Evolutionary conservation across 1,284 basidiomycete species (phyloP).

Genomic region (Rhodotorula sp.): DNA sequence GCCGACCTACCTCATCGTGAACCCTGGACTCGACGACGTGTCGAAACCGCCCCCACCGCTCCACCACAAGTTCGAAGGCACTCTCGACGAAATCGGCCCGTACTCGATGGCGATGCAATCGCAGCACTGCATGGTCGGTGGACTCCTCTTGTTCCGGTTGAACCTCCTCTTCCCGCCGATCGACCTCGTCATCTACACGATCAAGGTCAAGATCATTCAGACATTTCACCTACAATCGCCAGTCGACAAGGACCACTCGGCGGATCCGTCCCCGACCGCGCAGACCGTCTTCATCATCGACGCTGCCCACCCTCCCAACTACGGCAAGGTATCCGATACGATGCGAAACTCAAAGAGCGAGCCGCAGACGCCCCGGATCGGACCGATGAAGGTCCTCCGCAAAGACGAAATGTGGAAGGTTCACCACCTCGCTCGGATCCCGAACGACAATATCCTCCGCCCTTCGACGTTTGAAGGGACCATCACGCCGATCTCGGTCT

Average conservation of each 20-base stretch:
- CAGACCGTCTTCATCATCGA: slow-evolving; percentile 38
- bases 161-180: slow-evolving; percentile 35
- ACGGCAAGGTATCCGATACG: slow-evolving; percentile 27
- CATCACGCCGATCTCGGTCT: slow-evolving; percentile 24
- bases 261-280: slow-evolving; percentile 15
- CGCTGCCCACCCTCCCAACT: slow-evolving; percentile 28
- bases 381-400: slow-evolving; percentile 28
- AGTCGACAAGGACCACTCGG: slow-evolving; percentile 15
- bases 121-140: slow-evolving; percentile 38
- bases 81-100: slow-evolving; percentile 33
- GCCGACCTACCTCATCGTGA: slow-evolving; percentile 31
- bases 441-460: slow-evolving; percentile 36
- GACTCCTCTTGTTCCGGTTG: slow-evolving; percentile 38
- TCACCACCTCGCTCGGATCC: slow-evolving; percentile 32
- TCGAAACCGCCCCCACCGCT: slow-evolving; percentile 34
- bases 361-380: slow-evolving; percentile 8
- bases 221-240: slow-evolving; percentile 31
- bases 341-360: slow-evolving; percentile 2
- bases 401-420: slow-evolving; percentile 33
- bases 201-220: slow-evolving; percentile 41
- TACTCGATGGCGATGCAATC: slow-evolving; percentile 31
- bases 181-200: slow-evolving; percentile 34
- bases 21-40: slow-evolving; percentile 33
- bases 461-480: slow-evolving; percentile 35
- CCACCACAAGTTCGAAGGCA: slow-evolving; percentile 38